Conservation (phyloP, 106 monocot species). For the Dendrobium nobile region DNA sequence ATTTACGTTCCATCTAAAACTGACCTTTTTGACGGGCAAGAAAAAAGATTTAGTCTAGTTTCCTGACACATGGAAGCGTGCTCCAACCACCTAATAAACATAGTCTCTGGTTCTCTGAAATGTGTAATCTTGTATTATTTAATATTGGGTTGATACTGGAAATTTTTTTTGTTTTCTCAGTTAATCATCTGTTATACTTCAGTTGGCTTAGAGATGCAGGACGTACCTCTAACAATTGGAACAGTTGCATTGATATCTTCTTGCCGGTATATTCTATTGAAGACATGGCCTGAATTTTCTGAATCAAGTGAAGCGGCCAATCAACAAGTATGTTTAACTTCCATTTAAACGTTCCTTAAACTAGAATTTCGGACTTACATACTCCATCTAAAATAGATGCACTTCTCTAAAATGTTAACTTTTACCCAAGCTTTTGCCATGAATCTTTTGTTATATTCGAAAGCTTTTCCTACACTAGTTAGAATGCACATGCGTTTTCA, state of each 20-base stretch:
- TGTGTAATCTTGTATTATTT: background rate
- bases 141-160: background rate
- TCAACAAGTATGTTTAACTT: slow-evolving; percentile 43
- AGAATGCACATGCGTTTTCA: too few species aligned
- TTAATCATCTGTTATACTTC: slow-evolving; percentile 2
- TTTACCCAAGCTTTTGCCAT: too few species aligned
- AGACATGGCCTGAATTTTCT: slow-evolving; percentile 78
- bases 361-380: background rate
- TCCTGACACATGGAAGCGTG: too few species aligned
- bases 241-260: slow-evolving; percentile 65
- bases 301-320: slow-evolving; percentile 91
- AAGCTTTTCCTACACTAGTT: too few species aligned
- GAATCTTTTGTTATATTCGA: too few species aligned
- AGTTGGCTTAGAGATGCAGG: slow-evolving; percentile 83
- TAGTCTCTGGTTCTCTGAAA: background rate
- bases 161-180: background rate
- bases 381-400: background rate
- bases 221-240: slow-evolving; percentile 52
- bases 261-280: slow-evolving; percentile 59
- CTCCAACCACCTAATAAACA: background rate
- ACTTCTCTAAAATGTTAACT: background rate
- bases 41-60: too few species aligned
- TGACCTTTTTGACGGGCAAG: too few species aligned
- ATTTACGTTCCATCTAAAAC: too few species aligned
- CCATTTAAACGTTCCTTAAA: background rate